phyloP scores from a whole-genome alignment of 306 rosid genomes.

The Dalbergia cochinchinensis region DNA sequence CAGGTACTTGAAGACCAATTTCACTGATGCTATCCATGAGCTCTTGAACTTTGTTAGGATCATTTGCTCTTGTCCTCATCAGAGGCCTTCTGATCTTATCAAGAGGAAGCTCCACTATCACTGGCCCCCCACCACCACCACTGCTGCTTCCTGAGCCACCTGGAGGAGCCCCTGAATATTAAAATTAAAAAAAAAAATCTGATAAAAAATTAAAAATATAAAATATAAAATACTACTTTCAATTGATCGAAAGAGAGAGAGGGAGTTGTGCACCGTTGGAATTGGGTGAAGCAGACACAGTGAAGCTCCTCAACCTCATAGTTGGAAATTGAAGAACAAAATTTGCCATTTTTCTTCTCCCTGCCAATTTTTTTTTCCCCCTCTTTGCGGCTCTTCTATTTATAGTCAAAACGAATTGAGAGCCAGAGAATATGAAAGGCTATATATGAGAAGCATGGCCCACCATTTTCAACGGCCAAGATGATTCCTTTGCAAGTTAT shows the following conservation, averaged over 20 bases:
- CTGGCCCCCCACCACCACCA: conserved; percentile 76
- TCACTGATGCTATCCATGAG: conserved; percentile 85
- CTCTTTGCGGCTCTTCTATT: neutral
- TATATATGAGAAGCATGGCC: conserved; percentile 37
- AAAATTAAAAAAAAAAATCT: conserved; percentile 5
- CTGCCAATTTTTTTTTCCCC: neutral
- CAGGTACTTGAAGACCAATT: conserved; percentile 97
- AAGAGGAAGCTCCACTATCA: conserved; percentile 87
- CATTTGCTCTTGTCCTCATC: conserved; percentile 89
- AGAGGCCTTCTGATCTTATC: conserved; percentile 92
- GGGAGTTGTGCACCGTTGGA: conserved; percentile 59
- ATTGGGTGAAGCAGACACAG: conserved; percentile 74
- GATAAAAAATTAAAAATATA: neutral
- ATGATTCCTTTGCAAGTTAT: conserved; percentile 27
- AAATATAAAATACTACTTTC: neutral
- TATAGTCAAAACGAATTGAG: conserved; percentile 11
- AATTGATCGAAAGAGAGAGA: conserved; percentile 23
- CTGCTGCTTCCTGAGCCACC: conserved; percentile 56
- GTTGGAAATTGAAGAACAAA: conserved; percentile 70
- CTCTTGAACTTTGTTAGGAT: conserved; percentile 74
- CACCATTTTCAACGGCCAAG: conserved; percentile 53
- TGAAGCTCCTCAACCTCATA: conserved; percentile 62
- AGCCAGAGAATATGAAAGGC: conserved; percentile 23
- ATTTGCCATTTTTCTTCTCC: conserved; percentile 68
- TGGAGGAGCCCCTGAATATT: conserved; percentile 64